Percentiles rank a stretch among this genome's conserved stretches.
phyloP scores from a whole-genome alignment of 257 asterid genomes.

The Nicotiana undulata region DNA sequence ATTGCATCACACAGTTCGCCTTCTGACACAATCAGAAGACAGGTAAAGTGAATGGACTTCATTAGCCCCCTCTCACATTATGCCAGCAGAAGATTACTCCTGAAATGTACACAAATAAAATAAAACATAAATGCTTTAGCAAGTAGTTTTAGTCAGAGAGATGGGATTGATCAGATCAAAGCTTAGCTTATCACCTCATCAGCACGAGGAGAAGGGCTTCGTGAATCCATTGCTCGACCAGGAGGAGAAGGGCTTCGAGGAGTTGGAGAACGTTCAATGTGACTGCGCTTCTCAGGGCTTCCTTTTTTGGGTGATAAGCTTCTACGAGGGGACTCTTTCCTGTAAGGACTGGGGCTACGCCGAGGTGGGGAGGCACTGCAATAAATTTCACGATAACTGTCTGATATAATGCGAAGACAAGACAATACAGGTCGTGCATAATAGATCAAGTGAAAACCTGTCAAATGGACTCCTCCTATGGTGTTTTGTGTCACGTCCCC shows the following conservation, averaged over 20 bases:
- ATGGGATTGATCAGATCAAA: not conserved
- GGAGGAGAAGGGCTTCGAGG: slow-evolving; percentile 9
- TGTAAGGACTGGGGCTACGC: slow-evolving; percentile 14
- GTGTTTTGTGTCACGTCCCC: slow-evolving; percentile 12
- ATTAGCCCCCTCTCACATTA: not conserved
- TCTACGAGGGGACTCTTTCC: slow-evolving; percentile 17
- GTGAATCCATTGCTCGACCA: slow-evolving; percentile 1
- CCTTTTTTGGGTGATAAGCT: slow-evolving; percentile 16
- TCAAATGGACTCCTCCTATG: slow-evolving; percentile 13
- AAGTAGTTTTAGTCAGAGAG: not conserved
- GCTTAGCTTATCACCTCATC: not conserved
- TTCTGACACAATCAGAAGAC: not conserved
- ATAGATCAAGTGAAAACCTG: slow-evolving; percentile 15
- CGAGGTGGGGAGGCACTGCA: slow-evolving; percentile 18
- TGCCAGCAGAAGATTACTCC: slow-evolving; percentile 13
- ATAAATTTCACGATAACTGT: not conserved
- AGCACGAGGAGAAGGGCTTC: slow-evolving; percentile 12
- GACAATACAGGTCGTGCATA: not conserved
- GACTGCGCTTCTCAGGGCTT: slow-evolving; percentile 13
- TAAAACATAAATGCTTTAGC: not conserved
- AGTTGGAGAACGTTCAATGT: slow-evolving; percentile 12
- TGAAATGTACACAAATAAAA: not conserved
- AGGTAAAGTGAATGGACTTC: not conserved
- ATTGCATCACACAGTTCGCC: not conserved
- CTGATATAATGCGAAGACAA: not conserved